Conservation (phyloP, 805 yeast species). For the Cyberlindnera petersonii region DNA sequence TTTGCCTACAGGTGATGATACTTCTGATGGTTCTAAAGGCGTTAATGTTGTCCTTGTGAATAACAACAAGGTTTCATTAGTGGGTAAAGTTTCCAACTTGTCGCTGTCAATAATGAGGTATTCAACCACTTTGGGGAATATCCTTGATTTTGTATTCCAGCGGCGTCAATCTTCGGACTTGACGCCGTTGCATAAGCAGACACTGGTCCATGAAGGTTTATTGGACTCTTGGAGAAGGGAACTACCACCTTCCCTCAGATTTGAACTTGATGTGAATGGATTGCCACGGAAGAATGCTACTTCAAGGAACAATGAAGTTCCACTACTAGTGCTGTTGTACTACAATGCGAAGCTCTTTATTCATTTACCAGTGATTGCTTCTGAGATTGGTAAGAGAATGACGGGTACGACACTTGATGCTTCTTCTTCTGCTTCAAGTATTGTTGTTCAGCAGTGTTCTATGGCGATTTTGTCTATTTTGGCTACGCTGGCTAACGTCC, state of each 20-base stretch:
- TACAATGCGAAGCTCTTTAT: conserved; percentile 60
- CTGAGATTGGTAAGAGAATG: conserved; percentile 25
- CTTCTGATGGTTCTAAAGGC: conserved; percentile 38
- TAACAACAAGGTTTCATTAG: conserved; percentile 54
- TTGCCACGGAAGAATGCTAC: conserved; percentile 32
- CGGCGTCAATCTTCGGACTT: conserved; percentile 34
- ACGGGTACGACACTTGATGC: conserved; percentile 14
- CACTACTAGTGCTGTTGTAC: conserved; percentile 52
- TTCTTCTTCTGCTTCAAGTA: conserved; percentile 51
- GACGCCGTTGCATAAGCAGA: conserved; percentile 29
- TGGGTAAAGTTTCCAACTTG: conserved; percentile 63
- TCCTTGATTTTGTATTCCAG: conserved; percentile 66
- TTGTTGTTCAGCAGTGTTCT: conserved; percentile 65
- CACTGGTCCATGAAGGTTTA: conserved; percentile 53
- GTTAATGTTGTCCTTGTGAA: conserved; percentile 58
- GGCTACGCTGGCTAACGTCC: conserved; percentile 43
- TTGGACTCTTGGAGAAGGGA: conserved; percentile 78
- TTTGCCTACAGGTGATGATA: conserved; percentile 56
- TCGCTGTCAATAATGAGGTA: conserved; percentile 65
- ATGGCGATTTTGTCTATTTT: conserved; percentile 55
- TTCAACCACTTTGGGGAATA: conserved; percentile 67
- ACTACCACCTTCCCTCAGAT: conserved; percentile 55
- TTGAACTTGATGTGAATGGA: conserved; percentile 62
- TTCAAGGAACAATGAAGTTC: conserved; percentile 36
- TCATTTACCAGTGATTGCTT: conserved; percentile 58